Percentiles rank a stretch among this genome's conserved stretches.
Conservation (phyloP, 768 basidiomycete species). For the Hericium erinaceus region DNA sequence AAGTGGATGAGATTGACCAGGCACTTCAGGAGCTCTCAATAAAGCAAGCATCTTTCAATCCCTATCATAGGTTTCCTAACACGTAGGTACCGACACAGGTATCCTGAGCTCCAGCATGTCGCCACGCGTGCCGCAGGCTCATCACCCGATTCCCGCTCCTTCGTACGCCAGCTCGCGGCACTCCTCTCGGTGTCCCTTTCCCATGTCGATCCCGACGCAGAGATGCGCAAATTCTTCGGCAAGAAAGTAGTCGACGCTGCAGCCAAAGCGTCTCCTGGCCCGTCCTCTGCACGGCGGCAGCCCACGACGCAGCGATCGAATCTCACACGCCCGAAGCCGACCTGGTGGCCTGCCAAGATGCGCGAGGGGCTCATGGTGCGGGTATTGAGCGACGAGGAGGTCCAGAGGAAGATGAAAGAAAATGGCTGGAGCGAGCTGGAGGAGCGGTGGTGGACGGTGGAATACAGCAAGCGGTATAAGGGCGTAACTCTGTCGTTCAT, state of each 20-base stretch:
- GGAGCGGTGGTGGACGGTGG: slow-evolving; percentile 86
- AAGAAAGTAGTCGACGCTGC: slow-evolving; percentile 73
- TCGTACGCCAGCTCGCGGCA: slow-evolving; percentile 30
- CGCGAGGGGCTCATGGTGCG: slow-evolving; percentile 70
- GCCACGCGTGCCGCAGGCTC: not conserved
- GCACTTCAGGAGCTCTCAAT: slow-evolving; percentile 78
- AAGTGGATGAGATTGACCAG: slow-evolving; percentile 72
- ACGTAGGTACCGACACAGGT: slow-evolving; percentile 23
- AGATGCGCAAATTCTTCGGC: slow-evolving; percentile 92
- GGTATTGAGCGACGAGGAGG: slow-evolving; percentile 46
- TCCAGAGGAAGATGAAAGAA: slow-evolving; percentile 30
- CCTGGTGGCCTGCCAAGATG: slow-evolving; percentile 64
- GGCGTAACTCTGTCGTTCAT: slow-evolving; percentile 76
- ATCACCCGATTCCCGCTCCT: slow-evolving; percentile 19
- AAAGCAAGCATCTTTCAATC: slow-evolving; percentile 37
- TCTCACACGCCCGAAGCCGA: slow-evolving; percentile 65
- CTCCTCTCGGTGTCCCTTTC: slow-evolving; percentile 74
- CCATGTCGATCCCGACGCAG: slow-evolving; percentile 81
- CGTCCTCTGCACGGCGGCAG: slow-evolving; percentile 31
- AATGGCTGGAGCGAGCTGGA: slow-evolving; percentile 32
- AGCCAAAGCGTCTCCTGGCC: slow-evolving; percentile 28
- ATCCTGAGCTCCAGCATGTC: slow-evolving; percentile 39
- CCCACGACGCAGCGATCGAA: slow-evolving; percentile 48
- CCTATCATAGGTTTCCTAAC: not conserved
- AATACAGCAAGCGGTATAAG: slow-evolving; percentile 79